Percentiles rank a stretch among this genome's conserved stretches.
These are phyloP conservation scores for Xylaria nigripes DNA, from an alignment of 495 filamentous ascomycete genomes.

Conservation along the genomic window DNA sequence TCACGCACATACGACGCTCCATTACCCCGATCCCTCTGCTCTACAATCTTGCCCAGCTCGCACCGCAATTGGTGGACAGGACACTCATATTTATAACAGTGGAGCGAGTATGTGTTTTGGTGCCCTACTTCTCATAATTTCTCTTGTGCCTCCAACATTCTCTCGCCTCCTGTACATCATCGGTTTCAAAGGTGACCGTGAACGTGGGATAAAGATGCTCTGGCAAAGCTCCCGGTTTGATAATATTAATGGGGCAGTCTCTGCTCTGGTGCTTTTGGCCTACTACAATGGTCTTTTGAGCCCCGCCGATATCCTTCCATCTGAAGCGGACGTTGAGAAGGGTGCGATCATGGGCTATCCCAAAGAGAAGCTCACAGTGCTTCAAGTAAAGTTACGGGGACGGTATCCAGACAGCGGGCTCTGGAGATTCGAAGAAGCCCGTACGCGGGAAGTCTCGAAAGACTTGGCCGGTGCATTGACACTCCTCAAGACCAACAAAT, in stretches of 20 bases:
- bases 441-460: constrained; percentile 62
- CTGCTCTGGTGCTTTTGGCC: constrained; percentile 68
- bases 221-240: constrained; percentile 86
- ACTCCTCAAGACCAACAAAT: constrained; percentile 50
- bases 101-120: constrained; percentile 86
- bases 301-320: constrained; percentile 79
- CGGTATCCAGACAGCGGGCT: constrained; percentile 76
- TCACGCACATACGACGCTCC: not conserved
- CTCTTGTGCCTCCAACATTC: constrained; percentile 87
- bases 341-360: constrained; percentile 61
- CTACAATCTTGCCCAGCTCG: not conserved
- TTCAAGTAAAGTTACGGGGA: constrained; percentile 63
- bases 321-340: constrained; percentile 41
- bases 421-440: constrained; percentile 85
- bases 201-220: constrained; percentile 72
- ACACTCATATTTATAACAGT: constrained; percentile 30
- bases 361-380: constrained; percentile 53
- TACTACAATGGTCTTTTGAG: constrained; percentile 84
- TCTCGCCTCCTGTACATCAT: constrained; percentile 75
- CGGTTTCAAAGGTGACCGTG: constrained; percentile 85
- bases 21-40: not conserved
- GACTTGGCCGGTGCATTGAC: constrained; percentile 60
- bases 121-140: constrained; percentile 72
- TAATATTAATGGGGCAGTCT: constrained; percentile 87
- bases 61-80: not conserved